Percentiles rank a stretch among this genome's conserved stretches.
Conservation (phyloP, 495 filamentous ascomycete species). For the Neurospora sp. region DNA sequence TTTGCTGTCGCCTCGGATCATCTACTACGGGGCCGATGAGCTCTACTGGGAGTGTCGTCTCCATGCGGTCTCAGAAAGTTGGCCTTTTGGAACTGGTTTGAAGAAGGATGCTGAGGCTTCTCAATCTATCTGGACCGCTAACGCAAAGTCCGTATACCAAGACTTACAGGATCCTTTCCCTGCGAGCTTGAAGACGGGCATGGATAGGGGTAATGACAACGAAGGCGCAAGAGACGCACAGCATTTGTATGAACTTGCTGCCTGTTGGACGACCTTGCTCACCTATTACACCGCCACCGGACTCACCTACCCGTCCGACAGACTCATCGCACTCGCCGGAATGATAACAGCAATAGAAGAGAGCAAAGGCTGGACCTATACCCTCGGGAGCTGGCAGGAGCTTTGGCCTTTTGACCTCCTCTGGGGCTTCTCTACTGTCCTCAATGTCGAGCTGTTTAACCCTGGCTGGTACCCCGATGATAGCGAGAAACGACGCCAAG, state of each 20-base stretch:
- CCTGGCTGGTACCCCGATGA: not conserved
- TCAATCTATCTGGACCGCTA: not conserved
- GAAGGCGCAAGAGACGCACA: not conserved
- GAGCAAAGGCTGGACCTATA: not conserved
- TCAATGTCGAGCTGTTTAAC: not conserved
- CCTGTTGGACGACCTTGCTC: not conserved
- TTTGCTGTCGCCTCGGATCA: constrained; percentile 2
- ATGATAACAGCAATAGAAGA: not conserved
- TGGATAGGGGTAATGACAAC: not conserved
- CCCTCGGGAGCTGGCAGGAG: not conserved
- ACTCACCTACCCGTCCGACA: not conserved
- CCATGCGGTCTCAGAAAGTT: not conserved
- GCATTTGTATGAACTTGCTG: not conserved
- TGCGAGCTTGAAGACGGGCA: not conserved
- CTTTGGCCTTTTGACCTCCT: not conserved
- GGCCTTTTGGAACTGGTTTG: not conserved
- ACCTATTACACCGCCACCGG: not conserved
- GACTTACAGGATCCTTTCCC: not conserved
- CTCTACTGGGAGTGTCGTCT: constrained; percentile 8
- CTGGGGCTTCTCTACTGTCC: not conserved
- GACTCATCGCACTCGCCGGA: not conserved
- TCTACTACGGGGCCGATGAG: constrained; percentile 6
- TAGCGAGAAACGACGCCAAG: not conserved
- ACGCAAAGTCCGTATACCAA: not conserved
- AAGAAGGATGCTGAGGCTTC: not conserved